A percentile compares a stretch with the other conserved stretches of the same genome.
These are phyloP conservation scores for Aquilaria malaccensis DNA, from an alignment of 345 rosid species.

Conservation along the genomic window DNA sequence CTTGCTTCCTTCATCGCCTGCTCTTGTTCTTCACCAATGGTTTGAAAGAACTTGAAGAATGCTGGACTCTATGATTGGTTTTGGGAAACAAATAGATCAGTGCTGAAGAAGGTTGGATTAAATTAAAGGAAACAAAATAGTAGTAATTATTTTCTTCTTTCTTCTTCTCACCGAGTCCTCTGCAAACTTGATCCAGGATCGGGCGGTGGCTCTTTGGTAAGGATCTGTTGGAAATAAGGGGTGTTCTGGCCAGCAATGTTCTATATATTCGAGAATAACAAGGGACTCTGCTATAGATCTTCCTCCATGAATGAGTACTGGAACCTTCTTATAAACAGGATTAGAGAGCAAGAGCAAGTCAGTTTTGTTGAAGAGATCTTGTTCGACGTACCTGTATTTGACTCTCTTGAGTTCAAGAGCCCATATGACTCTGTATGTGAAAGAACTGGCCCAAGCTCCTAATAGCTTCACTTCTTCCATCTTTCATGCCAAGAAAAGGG, in stretches of 20 bases:
- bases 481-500: neutral
- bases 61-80: slow-evolving; percentile 5
- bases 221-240: slow-evolving; percentile 22
- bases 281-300: slow-evolving; percentile 26
- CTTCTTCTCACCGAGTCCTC: slow-evolving; percentile 19
- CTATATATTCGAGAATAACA: slow-evolving; percentile 25
- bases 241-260: slow-evolving; percentile 22
- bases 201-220: slow-evolving; percentile 14
- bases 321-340: slow-evolving; percentile 35
- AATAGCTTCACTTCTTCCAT: slow-evolving; percentile 30
- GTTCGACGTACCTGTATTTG: slow-evolving; percentile 24
- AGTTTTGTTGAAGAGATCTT: slow-evolving; percentile 27
- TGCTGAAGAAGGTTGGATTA: neutral
- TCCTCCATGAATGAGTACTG: slow-evolving; percentile 29
- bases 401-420: slow-evolving; percentile 30
- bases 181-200: slow-evolving; percentile 27
- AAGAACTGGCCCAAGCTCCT: slow-evolving; percentile 30
- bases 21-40: slow-evolving; percentile 24
- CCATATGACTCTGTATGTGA: slow-evolving; percentile 23
- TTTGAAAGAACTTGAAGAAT: slow-evolving; percentile 16
- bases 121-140: neutral
- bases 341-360: slow-evolving; percentile 25
- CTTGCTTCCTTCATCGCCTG: slow-evolving; percentile 20
- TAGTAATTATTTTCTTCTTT: neutral
- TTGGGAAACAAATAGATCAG: neutral